Evolutionary conservation across 2,329 filamentous ascomycete genomes (phyloP).

Genomic region (Tolypocladium cylindrosporum): DNA sequence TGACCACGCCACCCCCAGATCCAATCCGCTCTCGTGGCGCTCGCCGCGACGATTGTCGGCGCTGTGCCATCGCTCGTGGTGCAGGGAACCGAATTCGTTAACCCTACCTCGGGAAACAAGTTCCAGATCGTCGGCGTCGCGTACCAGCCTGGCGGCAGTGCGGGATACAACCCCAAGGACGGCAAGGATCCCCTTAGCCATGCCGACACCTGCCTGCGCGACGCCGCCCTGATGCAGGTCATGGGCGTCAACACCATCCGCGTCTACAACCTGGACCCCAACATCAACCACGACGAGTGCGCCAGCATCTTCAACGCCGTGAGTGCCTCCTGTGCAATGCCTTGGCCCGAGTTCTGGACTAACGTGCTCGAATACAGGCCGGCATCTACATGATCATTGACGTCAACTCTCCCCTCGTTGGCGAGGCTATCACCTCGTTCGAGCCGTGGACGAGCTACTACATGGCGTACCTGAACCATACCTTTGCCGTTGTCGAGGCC

Average conservation of each 20-base stretch:
- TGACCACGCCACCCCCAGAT: slow-evolving; percentile 11
- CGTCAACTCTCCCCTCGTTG: slow-evolving; percentile 54
- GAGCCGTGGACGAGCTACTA: slow-evolving; percentile 52
- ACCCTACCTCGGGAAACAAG: slow-evolving; percentile 44
- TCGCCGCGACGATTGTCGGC: slow-evolving; percentile 40
- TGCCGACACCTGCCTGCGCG: slow-evolving; percentile 47
- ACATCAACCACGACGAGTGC: slow-evolving; percentile 57
- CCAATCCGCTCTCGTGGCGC: slow-evolving; percentile 38
- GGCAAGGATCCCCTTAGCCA: slow-evolving; percentile 52
- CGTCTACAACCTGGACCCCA: slow-evolving; percentile 58
- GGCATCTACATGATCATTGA: slow-evolving; percentile 62
- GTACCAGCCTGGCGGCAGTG: slow-evolving; percentile 58
- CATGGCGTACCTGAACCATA: slow-evolving; percentile 51
- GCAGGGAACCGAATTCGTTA: slow-evolving; percentile 49
- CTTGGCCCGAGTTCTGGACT: background rate
- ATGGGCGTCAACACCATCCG: slow-evolving; percentile 58
- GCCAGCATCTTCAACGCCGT: slow-evolving; percentile 57
- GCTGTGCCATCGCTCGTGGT: slow-evolving; percentile 50
- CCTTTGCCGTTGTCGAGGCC: slow-evolving; percentile 56
- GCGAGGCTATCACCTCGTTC: slow-evolving; percentile 44
- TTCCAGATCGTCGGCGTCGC: slow-evolving; percentile 60
- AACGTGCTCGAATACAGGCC: slow-evolving; percentile 23
- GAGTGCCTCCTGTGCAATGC: slow-evolving; percentile 6
- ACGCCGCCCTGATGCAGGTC: slow-evolving; percentile 55
- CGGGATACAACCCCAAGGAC: slow-evolving; percentile 45